These are phyloP conservation scores for Petunia axillaris DNA, from an alignment of 257 asterid species.

Conservation along the genomic window DNA sequence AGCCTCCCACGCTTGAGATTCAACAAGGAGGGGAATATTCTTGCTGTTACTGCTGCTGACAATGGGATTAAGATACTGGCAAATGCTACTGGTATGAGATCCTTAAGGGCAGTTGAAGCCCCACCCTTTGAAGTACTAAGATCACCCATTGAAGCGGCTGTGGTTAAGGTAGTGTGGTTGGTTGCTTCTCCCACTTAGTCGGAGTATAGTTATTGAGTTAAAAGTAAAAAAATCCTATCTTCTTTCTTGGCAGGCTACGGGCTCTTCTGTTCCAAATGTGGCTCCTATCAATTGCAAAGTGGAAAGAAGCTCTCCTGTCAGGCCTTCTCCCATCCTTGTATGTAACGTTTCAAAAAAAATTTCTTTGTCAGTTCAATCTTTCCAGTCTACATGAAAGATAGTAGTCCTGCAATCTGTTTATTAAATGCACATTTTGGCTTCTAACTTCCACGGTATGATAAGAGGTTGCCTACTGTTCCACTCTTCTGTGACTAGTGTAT, in stretches of 20 bases:
- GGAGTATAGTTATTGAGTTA: not conserved
- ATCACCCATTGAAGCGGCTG: conserved; percentile 80
- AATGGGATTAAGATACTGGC: conserved; percentile 92
- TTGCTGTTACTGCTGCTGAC: conserved; percentile 88
- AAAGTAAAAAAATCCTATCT: conserved; percentile 20
- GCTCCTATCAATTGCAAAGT: conserved; percentile 82
- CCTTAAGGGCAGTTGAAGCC: conserved; percentile 69
- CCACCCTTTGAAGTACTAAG: conserved; percentile 81
- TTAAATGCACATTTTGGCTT: not conserved
- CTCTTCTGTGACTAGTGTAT: too few species aligned
- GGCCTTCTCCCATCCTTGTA: conserved; percentile 88
- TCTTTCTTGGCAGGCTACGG: conserved; percentile 69
- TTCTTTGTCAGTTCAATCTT: conserved; percentile 21
- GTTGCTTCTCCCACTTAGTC: conserved; percentile 11
- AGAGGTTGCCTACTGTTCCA: too few species aligned
- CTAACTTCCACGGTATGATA: not conserved
- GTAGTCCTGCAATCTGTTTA: not conserved
- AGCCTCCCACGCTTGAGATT: conserved; percentile 87
- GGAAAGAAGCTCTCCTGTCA: conserved; percentile 95
- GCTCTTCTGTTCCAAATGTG: conserved; percentile 69
- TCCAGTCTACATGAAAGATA: conserved; percentile 1
- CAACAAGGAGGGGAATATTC: conserved; percentile 94
- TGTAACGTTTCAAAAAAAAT: conserved; percentile 34
- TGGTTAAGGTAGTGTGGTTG: conserved; percentile 61
- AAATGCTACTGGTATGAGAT: conserved; percentile 81